Evolutionary conservation across 2,329 filamentous ascomycete species (phyloP).

Genomic region (Chalaropsis thielavioides): DNA sequence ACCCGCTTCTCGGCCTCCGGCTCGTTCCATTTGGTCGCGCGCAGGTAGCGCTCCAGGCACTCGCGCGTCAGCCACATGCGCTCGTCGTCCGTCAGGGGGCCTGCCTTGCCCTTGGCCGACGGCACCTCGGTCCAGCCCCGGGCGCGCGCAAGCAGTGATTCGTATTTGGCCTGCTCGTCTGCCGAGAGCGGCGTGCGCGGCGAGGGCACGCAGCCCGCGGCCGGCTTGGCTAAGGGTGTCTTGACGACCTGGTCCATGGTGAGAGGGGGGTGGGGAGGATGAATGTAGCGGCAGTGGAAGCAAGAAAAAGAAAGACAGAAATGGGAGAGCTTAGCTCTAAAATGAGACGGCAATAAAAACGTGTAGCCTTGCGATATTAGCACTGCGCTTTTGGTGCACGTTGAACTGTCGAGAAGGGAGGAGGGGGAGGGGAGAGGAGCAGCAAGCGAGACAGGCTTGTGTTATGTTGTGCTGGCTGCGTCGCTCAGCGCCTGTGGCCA

Average conservation of each 20-base stretch:
- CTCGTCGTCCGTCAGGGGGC: constrained; percentile 63
- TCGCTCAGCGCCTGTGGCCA: background rate
- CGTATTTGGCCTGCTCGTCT: constrained; percentile 74
- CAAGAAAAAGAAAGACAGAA: background rate
- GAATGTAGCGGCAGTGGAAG: background rate
- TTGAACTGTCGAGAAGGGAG: background rate
- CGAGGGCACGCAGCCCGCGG: constrained; percentile 42
- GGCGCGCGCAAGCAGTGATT: constrained; percentile 54
- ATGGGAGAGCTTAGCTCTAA: too few species aligned
- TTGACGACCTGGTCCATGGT: constrained; percentile 24
- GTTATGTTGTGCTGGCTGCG: background rate
- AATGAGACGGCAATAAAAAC: background rate
- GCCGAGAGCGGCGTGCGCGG: constrained; percentile 47
- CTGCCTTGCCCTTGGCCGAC: constrained; percentile 41
- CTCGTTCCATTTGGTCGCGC: constrained; percentile 81
- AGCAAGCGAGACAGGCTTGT: background rate
- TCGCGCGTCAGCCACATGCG: constrained; percentile 84
- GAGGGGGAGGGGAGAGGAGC: too few species aligned
- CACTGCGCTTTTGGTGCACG: background rate
- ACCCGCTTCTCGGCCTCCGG: constrained; percentile 65
- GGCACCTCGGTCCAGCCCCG: constrained; percentile 33
- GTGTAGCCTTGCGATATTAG: background rate
- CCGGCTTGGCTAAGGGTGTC: constrained; percentile 45
- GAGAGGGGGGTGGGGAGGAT: background rate
- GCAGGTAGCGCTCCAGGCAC: constrained; percentile 81